Evolutionary conservation across 768 basidiomycete genomes (phyloP).

Genomic region (Hericium erinaceus): DNA sequence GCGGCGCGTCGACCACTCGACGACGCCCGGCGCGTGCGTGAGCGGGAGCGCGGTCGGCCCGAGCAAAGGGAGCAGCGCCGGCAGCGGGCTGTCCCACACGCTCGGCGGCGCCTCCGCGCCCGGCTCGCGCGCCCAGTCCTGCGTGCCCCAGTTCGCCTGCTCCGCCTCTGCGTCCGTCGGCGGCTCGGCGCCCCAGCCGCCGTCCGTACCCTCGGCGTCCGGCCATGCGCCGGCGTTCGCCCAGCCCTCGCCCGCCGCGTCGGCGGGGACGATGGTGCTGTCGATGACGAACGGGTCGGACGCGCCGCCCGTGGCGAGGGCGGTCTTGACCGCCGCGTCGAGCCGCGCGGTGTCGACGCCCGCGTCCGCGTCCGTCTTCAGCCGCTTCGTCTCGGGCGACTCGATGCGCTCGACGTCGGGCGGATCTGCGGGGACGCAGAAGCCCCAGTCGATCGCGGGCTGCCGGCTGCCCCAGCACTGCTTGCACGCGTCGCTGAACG

Average conservation of each 20-base stretch:
- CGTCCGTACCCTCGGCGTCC: too few species aligned
- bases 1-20: conserved; percentile 56
- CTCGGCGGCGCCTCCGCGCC: background rate
- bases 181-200: background rate
- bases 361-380: background rate
- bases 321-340: background rate
- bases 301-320: too few species aligned
- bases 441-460: conserved; percentile 5
- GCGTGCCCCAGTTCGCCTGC: background rate
- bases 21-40: conserved; percentile 56
- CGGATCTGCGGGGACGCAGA: too few species aligned
- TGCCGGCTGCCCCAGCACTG: conserved; percentile 35
- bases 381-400: background rate
- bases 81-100: conserved; percentile 6
- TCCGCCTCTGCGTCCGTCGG: background rate
- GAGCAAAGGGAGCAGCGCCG: conserved; percentile 31
- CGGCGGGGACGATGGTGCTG: too few species aligned
- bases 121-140: background rate
- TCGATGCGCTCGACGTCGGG: too few species aligned
- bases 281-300: too few species aligned
- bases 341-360: conserved; percentile 4
- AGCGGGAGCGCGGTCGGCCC: conserved; percentile 49
- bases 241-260: too few species aligned
- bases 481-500: conserved; percentile 40
- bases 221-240: background rate